A percentile compares a stretch with the other conserved stretches of the same genome.
Conservation (phyloP, 2,329 filamentous ascomycete species). For the Aphanocladium album region DNA sequence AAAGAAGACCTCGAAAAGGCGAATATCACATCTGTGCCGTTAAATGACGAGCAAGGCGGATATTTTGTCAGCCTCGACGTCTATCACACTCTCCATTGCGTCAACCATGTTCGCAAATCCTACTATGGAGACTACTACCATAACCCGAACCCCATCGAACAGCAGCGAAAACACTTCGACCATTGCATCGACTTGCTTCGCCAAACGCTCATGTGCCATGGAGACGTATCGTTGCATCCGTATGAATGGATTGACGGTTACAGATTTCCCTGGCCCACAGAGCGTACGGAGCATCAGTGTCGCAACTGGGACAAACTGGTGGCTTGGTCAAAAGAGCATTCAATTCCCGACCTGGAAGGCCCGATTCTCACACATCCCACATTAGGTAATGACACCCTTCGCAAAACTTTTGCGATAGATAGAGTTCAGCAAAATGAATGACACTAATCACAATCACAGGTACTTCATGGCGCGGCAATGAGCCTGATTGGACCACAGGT, state of each 20-base stretch:
- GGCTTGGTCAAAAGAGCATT: constrained; percentile 5
- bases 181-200: constrained; percentile 18
- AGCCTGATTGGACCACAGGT: neutral
- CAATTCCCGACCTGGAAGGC: neutral
- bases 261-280: constrained; percentile 8
- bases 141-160: constrained; percentile 13
- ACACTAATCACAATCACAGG: neutral
- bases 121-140: constrained; percentile 15
- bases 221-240: constrained; percentile 13
- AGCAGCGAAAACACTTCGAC: constrained; percentile 15
- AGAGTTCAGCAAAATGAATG: neutral
- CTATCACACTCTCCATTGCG: constrained; percentile 15
- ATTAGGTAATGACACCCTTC: neutral
- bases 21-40: constrained; percentile 7
- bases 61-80: constrained; percentile 14
- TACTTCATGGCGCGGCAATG: neutral
- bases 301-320: constrained; percentile 14
- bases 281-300: constrained; percentile 12
- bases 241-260: constrained; percentile 15
- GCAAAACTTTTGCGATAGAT: neutral
- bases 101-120: constrained; percentile 14
- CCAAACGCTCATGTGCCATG: constrained; percentile 18
- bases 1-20: constrained; percentile 12
- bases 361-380: constrained; percentile 6
- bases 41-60: constrained; percentile 14